These are phyloP conservation scores for Silene latifolia DNA, from an alignment of 148 eudicot genomes.

Conservation along the genomic window DNA sequence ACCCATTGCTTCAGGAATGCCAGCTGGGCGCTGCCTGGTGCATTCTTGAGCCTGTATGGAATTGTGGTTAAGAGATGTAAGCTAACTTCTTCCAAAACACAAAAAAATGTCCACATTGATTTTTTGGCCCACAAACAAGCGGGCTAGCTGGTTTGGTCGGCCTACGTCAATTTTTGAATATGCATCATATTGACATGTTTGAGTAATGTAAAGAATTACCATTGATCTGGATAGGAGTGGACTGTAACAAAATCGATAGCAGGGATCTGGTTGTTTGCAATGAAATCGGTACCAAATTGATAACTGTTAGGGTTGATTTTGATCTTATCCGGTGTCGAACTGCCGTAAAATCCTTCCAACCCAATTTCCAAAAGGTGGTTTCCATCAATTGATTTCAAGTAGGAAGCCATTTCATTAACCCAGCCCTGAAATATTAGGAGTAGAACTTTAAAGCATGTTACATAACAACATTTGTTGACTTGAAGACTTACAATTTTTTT, in stretches of 20 bases:
- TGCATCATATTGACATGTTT: no score
- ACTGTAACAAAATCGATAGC: constrained; percentile 63
- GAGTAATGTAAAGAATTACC: constrained; percentile 26
- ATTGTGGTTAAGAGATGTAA: background rate
- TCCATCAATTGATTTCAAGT: constrained; percentile 57
- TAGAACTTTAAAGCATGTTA: no score
- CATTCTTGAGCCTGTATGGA: constrained; percentile 47
- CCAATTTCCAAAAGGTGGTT: constrained; percentile 59
- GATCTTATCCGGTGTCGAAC: constrained; percentile 34
- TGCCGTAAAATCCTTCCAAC: constrained; percentile 68
- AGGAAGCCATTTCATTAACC: constrained; percentile 62
- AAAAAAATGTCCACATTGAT: no score
- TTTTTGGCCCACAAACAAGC: no score
- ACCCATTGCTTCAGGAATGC: constrained; percentile 45
- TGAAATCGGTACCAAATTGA: constrained; percentile 55
- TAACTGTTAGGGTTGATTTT: constrained; percentile 31
- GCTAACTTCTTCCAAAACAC: no score
- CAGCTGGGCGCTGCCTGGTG: constrained; percentile 31
- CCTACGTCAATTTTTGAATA: no score
- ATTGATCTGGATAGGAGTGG: constrained; percentile 66
- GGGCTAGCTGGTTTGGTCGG: no score
- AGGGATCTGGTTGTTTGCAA: constrained; percentile 49
- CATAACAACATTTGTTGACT: no score
- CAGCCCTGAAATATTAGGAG: constrained; percentile 37
- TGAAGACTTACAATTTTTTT: no score